Evolutionary conservation across 257 asterid genomes (phyloP), one percentile per base, ranked within the genome.

Genomic region (Rhazya stricta): DNA sequence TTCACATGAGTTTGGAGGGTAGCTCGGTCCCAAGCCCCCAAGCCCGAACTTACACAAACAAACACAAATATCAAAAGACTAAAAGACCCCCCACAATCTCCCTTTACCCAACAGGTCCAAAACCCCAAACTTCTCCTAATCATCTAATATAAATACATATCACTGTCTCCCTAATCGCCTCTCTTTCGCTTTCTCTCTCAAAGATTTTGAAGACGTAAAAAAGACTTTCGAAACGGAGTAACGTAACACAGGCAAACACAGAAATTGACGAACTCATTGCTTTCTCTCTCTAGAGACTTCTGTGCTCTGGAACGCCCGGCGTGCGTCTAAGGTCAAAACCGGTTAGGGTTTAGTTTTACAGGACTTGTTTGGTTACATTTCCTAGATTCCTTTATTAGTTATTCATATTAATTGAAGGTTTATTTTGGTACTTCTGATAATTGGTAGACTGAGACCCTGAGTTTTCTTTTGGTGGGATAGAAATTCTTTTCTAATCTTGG

Each of bases 401-500:
- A 19, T 46, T n/a, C 48, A 23, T 69, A 21, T 41, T 41, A 27
- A 42, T 62, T 34, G 32, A 39, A 39, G 75, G 71, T 56, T 51
- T 30, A 15, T 41, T 56, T 4, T 30, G 18, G 69, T n/a, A 34
- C 41, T 67, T 29, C 15, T 48, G 21, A 69, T 27, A 43, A 25
- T 29, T 43, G 9, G 19, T 8, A 23, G 53, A n/a, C 43, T 69
- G 42, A 30, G 25, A 43, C 68, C 18, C 36, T 46, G 78, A 80
- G 81, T 70, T 74, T 77, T 68, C n/a, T n/a, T 50, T 12, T 71
- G 2, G 51, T 60, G 27, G 60, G 42, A 57, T 63, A 66, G 72
- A 80, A 29, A 83, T 45, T 32, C 12, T 41, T 65, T 72, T 50
- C 13, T 80, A 79, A 41, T 78, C 71, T 75, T 74, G 72, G 82